Evolutionary conservation across 768 basidiomycete species (phyloP), one percentile per base, ranked within the genome.

Genomic region (Boletus tylopilopsis): DNA sequence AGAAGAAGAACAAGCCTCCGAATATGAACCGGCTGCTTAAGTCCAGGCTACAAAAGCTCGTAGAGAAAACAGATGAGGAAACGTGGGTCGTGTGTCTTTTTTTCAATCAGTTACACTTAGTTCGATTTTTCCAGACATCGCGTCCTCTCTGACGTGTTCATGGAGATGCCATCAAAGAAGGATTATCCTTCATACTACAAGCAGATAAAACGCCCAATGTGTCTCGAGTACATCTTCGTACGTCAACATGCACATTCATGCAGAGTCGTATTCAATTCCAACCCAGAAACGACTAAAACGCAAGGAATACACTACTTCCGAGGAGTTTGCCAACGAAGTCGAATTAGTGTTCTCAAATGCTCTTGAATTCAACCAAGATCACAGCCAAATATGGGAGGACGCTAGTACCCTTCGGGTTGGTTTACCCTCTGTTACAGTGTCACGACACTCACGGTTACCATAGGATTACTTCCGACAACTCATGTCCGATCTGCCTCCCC

Each of bases 331-430:
- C 37, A 80, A 80, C 9, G 94, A 97, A 51, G 86, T 94, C 13
- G 90, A 94, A 59, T 77, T 94, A 35, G 87, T 97, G 22, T 95
- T 94, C 69, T 79, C 82, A 7, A 97, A 97, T 64, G 94, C 93
- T 10, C 75, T 90, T 64, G 69, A 78, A 49, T 97, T 94, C 71
- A 97, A 97, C 58, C 83, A 81, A 61, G 93, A 95, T 24, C 82
- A 87, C 61, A 90, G 86, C 23, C 77, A 69, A 47, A 88, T 93
- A 24, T 92, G 87, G 84, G 82, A 88, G 57, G 88, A 90, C 58
- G 89, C 90, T 18, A 63, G 76, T 18, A 66, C 72, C 4, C 76
- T 93, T 22, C 75, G 82, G 59, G 90, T 89, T 64, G 30, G 76
- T 70, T 39, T 24, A 42, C n/a, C 6, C 40, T 35, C 33, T 32